Percentiles rank a stretch among this genome's conserved stretches.
These are phyloP conservation scores for Ogataea salicorniae DNA, from an alignment of 805 yeast genomes.

Conservation along the genomic window DNA sequence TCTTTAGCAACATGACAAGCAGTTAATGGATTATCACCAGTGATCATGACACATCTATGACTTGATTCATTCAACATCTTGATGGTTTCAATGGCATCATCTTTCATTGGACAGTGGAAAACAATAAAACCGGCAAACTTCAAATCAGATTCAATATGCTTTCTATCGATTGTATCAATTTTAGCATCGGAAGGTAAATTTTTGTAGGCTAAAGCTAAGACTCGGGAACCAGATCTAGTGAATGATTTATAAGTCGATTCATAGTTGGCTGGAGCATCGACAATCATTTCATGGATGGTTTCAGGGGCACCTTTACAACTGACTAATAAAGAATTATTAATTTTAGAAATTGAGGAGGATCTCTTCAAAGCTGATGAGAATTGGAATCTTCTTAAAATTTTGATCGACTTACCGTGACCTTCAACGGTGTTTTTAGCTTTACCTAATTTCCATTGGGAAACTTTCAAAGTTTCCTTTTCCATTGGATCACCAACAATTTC, in stretches of 20 bases:
- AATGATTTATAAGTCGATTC: slow-evolving; percentile 84
- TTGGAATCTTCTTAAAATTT: slow-evolving; percentile 89
- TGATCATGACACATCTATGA: slow-evolving; percentile 95
- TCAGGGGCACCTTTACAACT: slow-evolving; percentile 99
- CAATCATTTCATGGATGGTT: slow-evolving; percentile 76
- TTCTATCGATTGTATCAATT: slow-evolving; percentile 62
- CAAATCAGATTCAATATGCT: slow-evolving; percentile 68
- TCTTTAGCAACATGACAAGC: slow-evolving; percentile 97
- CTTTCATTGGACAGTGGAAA: slow-evolving; percentile 95
- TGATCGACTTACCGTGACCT: slow-evolving; percentile 40
- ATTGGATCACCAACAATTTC: slow-evolving; percentile 98
- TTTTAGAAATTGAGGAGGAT: slow-evolving; percentile 76
- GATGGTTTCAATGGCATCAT: slow-evolving; percentile 86
- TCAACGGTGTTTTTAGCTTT: slow-evolving; percentile 61
- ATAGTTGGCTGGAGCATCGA: slow-evolving; percentile 66
- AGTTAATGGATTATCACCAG: slow-evolving; percentile 98
- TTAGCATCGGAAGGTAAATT: slow-evolving; percentile 43
- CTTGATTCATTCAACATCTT: slow-evolving; percentile 91
- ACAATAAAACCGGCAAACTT: slow-evolving; percentile 89
- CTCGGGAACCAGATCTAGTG: slow-evolving; percentile 95
- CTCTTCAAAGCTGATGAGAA: slow-evolving; percentile 94
- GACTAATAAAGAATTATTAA: slow-evolving; percentile 53
- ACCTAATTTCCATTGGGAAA: slow-evolving; percentile 80
- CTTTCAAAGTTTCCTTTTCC: slow-evolving; percentile 93
- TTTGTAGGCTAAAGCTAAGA: slow-evolving; percentile 90